These are phyloP conservation scores for Saposhnikovia divaricata DNA, from an alignment of 129 eudicot genomes.

Conservation along the genomic window DNA sequence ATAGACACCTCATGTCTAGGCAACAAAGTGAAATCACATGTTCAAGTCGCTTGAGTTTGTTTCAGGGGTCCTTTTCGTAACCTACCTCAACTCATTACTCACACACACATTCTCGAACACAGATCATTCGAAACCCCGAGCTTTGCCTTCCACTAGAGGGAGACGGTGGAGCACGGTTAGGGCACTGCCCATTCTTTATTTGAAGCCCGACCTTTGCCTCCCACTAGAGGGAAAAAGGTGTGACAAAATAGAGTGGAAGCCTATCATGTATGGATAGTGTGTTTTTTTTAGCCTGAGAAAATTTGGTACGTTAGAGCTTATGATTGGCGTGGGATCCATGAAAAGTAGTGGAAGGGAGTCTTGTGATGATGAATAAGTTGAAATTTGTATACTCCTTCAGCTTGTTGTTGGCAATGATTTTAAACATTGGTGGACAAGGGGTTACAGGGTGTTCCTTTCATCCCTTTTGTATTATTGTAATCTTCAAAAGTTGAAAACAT, in stretches of 20 bases:
- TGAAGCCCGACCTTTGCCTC: neutral
- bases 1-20: neutral
- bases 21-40: neutral
- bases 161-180: neutral
- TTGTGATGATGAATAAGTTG: neutral
- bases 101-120: neutral
- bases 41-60: neutral
- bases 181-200: neutral
- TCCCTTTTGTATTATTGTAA: neutral
- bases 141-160: neutral
- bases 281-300: neutral
- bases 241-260: neutral
- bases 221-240: neutral
- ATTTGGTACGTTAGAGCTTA: neutral
- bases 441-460: neutral
- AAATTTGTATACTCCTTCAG: neutral
- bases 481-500: neutral
- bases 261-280: neutral
- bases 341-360: slow-evolving; percentile 5
- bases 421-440: slow-evolving; percentile 1
- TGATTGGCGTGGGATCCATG: neutral
- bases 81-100: too few relatives aligned
- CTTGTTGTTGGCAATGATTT: neutral
- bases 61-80: neutral
- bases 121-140: neutral